These are phyloP conservation scores for Ichthyophonus hoferi DNA, from an alignment of 208 protist species.

Conservation along the genomic window DNA sequence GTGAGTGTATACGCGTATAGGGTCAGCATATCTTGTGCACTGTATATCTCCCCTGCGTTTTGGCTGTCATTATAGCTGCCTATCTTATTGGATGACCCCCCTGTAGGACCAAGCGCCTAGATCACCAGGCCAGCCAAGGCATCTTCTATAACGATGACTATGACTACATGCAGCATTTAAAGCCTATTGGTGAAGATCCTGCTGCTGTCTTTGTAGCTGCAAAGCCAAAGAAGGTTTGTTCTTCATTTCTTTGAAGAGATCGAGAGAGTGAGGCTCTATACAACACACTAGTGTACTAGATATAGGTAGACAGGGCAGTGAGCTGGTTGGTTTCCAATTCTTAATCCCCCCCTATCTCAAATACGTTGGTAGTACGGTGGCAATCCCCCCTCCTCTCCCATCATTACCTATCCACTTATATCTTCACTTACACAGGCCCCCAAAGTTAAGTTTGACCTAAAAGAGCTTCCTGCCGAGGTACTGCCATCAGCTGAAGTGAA, in stretches of 20 bases:
- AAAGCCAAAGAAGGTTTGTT: neutral
- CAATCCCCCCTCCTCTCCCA: too few relatives aligned
- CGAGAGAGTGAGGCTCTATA: too few relatives aligned
- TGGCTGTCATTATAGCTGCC: too few relatives aligned
- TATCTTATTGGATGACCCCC: too few relatives aligned
- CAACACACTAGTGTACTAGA: too few relatives aligned
- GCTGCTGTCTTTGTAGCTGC: slow-evolving; percentile 26
- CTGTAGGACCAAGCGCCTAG: neutral
- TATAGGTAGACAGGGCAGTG: too few relatives aligned
- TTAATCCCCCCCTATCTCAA: neutral
- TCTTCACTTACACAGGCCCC: too few relatives aligned
- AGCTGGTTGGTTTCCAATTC: neutral
- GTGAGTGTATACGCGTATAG: too few relatives aligned
- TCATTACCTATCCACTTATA: too few relatives aligned
- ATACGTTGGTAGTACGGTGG: neutral
- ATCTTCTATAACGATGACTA: slow-evolving; percentile 50
- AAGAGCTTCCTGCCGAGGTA: slow-evolving; percentile 28
- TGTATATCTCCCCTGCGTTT: too few relatives aligned
- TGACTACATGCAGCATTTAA: slow-evolving; percentile 48
- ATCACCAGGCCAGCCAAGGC: slow-evolving; percentile 17
- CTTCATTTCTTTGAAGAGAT: neutral
- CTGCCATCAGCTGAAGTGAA: slow-evolving; percentile 34
- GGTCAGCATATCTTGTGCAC: too few relatives aligned
- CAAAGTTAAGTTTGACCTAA: neutral
- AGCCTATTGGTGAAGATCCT: neutral